Evolutionary conservation across 2,329 filamentous ascomycete genomes (phyloP), one percentile per base, ranked within the genome.

Genomic region (Aureobasidium musti): DNA sequence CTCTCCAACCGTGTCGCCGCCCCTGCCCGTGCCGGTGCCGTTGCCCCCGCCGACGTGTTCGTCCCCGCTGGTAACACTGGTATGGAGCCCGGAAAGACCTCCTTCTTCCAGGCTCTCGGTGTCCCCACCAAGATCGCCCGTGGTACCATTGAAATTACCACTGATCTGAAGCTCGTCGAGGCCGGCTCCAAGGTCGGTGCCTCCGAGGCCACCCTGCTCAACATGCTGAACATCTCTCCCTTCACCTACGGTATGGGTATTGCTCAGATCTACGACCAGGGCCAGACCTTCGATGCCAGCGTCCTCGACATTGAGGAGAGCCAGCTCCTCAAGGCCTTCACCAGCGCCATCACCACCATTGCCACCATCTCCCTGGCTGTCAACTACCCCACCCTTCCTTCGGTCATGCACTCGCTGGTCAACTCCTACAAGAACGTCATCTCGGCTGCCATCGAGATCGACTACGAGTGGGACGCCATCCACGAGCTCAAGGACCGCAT

Each of bases 41-140:
- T 99, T 76, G 96, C 95, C 74, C 95, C 96, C 74, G 83, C 80
- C 78, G 96, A 99, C 82, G 95, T 99, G 80, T 99, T 84, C 86
- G 82, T 99, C 74, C 95, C 95, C 74, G 95, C 93, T 75, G 95
- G 95, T 83, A 99, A 99, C 91, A 99, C 95, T 78, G 95, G 95
- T 85, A 99, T 99, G 95, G 95, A 99, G 84, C 96, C 95, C 80
- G 96, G 96, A 83, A 99, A 99, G 91, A 99, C 95, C 79, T 98
- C 95, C 80, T 99, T 99, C 92, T 99, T 99, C 93, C 95, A 99
- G 90, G 95, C 95, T 78, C 95, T 99, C 83, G 94, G 94, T 92
- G 92, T 99, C 81, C 95, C 95, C 80, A 99, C 95, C 88, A 99
- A 99, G 92, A 99, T 99, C 85, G 95, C 95, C 81, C 95, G 95